Evolutionary conservation across 2,329 filamentous ascomycete species (phyloP).

Genomic region (Colletotrichum sp.): DNA sequence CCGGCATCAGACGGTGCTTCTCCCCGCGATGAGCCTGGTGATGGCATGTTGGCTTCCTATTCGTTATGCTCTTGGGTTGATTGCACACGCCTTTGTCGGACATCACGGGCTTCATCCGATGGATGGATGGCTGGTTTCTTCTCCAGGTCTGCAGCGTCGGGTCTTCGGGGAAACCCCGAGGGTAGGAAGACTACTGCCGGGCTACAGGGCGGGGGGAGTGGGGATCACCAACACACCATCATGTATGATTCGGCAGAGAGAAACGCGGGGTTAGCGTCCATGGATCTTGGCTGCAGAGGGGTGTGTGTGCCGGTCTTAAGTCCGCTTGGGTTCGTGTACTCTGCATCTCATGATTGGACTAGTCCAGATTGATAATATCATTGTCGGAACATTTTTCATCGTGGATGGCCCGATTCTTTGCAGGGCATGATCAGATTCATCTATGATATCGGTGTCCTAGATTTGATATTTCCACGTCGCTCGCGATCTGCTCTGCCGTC

Average conservation of each 20-base stretch:
- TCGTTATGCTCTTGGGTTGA: neutral
- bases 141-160: neutral
- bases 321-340: neutral
- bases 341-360: neutral
- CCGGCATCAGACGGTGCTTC: neutral
- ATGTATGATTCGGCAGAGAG: neutral
- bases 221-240: neutral
- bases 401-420: neutral
- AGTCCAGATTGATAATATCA: neutral
- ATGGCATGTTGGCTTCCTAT: neutral
- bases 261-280: neutral
- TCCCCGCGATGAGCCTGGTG: neutral
- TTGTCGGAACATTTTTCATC: neutral
- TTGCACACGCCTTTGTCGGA: neutral
- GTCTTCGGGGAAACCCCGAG: neutral
- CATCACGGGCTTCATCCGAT: neutral
- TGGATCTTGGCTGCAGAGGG: neutral
- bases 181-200: neutral
- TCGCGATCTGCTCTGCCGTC: rapidly evolving
- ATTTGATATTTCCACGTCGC: neutral
- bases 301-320: neutral
- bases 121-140: neutral
- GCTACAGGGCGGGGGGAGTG: neutral
- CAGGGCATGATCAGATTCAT: neutral
- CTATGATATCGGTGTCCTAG: neutral